These are phyloP conservation scores for Zanthoxylum bungeanum DNA, from an alignment of 345 rosid genomes.

Conservation along the genomic window DNA sequence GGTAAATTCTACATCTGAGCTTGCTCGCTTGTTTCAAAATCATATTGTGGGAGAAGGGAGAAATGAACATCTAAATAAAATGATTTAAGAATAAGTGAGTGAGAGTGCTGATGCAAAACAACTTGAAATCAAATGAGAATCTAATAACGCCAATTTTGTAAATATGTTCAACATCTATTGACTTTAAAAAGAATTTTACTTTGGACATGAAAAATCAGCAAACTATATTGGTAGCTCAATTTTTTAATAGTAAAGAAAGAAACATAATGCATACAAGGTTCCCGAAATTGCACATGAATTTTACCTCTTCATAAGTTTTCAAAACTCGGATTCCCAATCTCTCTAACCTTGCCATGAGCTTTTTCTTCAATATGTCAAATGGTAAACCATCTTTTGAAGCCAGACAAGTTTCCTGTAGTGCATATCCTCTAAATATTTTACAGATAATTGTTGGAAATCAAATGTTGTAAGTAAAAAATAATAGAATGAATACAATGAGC, in stretches of 20 bases:
- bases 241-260: not conserved
- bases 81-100: not conserved
- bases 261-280: not conserved
- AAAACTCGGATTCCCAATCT: conserved; percentile 65
- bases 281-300: not conserved
- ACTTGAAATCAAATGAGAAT: not conserved
- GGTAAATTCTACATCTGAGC: not conserved
- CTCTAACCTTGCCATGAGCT: conserved; percentile 74
- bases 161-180: not conserved
- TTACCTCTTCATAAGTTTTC: conserved; percentile 85
- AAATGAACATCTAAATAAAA: not conserved
- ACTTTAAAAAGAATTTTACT: not conserved
- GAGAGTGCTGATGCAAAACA: not conserved
- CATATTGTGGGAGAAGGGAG: not conserved
- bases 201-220: not conserved
- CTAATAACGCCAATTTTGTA: not conserved
- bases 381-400: conserved; percentile 95
- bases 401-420: conserved; percentile 86
- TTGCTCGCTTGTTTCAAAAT: not conserved
- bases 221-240: not conserved
- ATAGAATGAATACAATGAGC: conserved; percentile 3
- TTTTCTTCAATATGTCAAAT: conserved; percentile 70
- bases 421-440: conserved; percentile 17
- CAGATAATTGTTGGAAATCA: conserved; percentile 1
- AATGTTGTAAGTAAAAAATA: not conserved